Evolutionary conservation across 2,329 filamentous ascomycete genomes (phyloP), one percentile per base, ranked within the genome.

Genomic region (Pseudogymnoascus sp.): DNA sequence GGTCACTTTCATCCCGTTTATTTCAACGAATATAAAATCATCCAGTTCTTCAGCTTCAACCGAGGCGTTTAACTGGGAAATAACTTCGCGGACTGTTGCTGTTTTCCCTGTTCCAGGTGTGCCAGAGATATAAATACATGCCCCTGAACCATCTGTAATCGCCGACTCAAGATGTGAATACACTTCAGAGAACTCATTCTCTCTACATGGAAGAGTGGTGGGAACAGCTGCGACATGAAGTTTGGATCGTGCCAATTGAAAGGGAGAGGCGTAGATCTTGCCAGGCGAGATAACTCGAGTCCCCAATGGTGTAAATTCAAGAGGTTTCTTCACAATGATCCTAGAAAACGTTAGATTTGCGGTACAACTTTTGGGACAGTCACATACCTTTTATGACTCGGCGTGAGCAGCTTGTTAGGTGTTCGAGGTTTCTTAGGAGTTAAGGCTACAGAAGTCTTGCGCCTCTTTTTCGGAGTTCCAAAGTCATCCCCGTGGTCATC

Each of bases 1-100:
- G 0, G 95, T 96, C 69, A 99, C 93, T 78, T 99, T 99, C 95
- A 99, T 97, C 68, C 95, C 96, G 75, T 99, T 99, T 77, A 99
- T 97, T 75, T 99, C 95, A 66, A 99, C 93, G 69, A 99, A 99
- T 64, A 97, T 96, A 75, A 99, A 99, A 73, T 97, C 93, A 71
- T 99, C 95, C 44, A 99, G 82, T 75, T 97, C 93, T 71, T 99
- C 95, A 6, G 88, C 86, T 59, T 86, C 82, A 1, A 97, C 95
- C 0, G 91, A 87, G n/a, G 88, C 86, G 69, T 97, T 93, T 7
- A 99, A 82, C 65, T 92, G 89, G 4, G 89, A 86, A 14, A 99
- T 89, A 1, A 97, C 95, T 75, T 99, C 95, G 59, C 95, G 89
- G 8, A 99, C 95, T 0, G 96, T 99, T 11, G 95, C 95, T 1